A percentile compares a stretch with the other conserved stretches of the same genome.
Evolutionary conservation across 176 grass and related monocot species (phyloP).

Genomic region (Microstegium vimineum): DNA sequence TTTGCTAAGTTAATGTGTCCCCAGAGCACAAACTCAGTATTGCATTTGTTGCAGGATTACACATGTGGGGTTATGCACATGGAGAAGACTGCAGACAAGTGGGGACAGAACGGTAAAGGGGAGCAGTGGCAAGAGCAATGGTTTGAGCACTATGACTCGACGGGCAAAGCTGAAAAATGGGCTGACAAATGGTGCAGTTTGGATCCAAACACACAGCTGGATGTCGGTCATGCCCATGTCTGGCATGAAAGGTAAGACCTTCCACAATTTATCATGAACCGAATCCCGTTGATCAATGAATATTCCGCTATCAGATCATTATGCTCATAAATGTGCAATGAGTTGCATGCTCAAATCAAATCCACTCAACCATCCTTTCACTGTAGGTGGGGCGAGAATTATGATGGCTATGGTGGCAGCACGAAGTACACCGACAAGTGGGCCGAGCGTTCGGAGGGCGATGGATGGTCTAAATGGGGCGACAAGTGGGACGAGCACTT

Average conservation of each 20-base stretch:
- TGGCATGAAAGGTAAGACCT: constrained; percentile 95
- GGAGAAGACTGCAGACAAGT: constrained; percentile 99
- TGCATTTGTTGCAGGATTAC: constrained; percentile 52
- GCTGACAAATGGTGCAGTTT: constrained; percentile 97
- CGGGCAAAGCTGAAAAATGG: constrained; percentile 76
- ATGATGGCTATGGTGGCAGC: constrained; percentile 67
- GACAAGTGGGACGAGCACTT: constrained; percentile 97
- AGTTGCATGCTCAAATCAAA: background rate
- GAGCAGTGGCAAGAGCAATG: constrained; percentile 98
- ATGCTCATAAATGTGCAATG: background rate
- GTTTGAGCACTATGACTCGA: constrained; percentile 89
- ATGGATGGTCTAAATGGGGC: constrained; percentile 88
- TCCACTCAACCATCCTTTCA: background rate
- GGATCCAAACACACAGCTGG: constrained; percentile 75
- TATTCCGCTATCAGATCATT: background rate
- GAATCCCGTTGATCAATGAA: background rate
- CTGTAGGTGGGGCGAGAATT: constrained; percentile 90
- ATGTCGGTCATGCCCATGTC: constrained; percentile 96
- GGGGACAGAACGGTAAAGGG: constrained; percentile 81
- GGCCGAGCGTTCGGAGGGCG: constrained; percentile 66
- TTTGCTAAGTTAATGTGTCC: background rate
- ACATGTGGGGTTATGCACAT: constrained; percentile 66
- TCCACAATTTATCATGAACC: background rate
- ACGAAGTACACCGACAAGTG: constrained; percentile 94
- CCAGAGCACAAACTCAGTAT: constrained; percentile 10